Evolutionary conservation across 441 rosid genomes (phyloP).

Genomic region (Raphanus hybrid): DNA sequence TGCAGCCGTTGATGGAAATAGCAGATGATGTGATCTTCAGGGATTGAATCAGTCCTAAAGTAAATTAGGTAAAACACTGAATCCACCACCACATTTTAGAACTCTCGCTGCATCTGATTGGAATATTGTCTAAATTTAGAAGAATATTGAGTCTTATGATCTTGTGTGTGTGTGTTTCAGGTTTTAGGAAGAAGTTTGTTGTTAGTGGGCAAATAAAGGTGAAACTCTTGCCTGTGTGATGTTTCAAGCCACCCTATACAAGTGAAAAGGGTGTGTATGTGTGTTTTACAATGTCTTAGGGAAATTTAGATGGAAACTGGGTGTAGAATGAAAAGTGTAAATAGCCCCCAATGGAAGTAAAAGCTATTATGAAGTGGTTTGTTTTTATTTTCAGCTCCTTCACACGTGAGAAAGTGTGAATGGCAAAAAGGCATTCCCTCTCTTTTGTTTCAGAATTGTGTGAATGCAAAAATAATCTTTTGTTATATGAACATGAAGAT

Average conservation of each 20-base stretch:
- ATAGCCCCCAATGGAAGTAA: neutral
- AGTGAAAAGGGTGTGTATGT: conserved; percentile 3
- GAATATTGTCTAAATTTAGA: too few species aligned
- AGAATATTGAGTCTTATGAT: neutral
- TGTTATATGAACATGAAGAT: neutral
- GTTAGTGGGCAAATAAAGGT: conserved; percentile 33
- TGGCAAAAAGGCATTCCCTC: conserved; percentile 27
- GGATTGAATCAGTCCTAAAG: conserved; percentile 45
- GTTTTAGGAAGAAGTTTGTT: conserved; percentile 15
- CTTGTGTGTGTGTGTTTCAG: conserved; percentile 7
- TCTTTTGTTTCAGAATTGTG: conserved; percentile 15
- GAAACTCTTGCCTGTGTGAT: neutral
- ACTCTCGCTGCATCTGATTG: too few species aligned
- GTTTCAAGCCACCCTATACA: conserved; percentile 13
- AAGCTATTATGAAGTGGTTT: neutral
- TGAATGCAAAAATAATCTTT: neutral
- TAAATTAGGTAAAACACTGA: conserved; percentile 24
- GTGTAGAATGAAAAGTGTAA: conserved; percentile 18
- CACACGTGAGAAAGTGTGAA: conserved; percentile 21
- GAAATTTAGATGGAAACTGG: neutral
- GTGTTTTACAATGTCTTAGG: conserved; percentile 1
- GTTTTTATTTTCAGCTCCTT: conserved; percentile 6
- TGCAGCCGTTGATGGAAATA: conserved; percentile 67
- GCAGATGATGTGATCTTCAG: conserved; percentile 68
- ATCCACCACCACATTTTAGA: too few species aligned